Percentiles rank a stretch among this genome's conserved stretches.
Evolutionary conservation across 176 grass and related monocot genomes (phyloP).

Genomic region (Paspalum notatum): DNA sequence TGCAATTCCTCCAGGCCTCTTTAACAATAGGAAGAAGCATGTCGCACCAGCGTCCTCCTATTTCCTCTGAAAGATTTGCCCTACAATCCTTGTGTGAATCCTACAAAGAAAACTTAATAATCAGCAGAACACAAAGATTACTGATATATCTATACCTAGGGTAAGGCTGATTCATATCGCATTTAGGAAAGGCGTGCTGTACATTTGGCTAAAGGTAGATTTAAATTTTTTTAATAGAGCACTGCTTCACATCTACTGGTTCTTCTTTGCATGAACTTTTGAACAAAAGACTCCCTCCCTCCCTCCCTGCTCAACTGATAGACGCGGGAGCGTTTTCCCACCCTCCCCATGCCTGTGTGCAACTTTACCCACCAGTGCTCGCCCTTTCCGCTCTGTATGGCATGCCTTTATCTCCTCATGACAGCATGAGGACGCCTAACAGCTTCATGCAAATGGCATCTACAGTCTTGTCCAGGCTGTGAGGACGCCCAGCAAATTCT

Average conservation of each 20-base stretch:
- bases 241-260: not conserved
- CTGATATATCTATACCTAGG: not conserved
- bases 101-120: conserved; percentile 39
- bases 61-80: conserved; percentile 68
- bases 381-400: no score
- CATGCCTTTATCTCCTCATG: no score
- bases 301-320: no score
- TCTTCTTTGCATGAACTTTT: not conserved
- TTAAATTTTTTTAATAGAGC: not conserved
- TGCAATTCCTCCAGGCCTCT: conserved; percentile 88
- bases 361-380: no score
- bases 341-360: no score
- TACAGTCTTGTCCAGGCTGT: no score
- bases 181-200: conserved; percentile 8
- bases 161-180: conserved; percentile 22
- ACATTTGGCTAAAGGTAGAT: not conserved
- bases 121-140: conserved; percentile 30
- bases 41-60: conserved; percentile 86
- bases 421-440: no score
- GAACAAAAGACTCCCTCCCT: not conserved
- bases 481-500: no score
- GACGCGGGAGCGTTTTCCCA: no score
- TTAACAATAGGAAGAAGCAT: conserved; percentile 79
- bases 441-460: no score
- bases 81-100: conserved; percentile 80